These are phyloP conservation scores for Acmispon strigosus DNA, from an alignment of 306 rosid species.

Conservation along the genomic window DNA sequence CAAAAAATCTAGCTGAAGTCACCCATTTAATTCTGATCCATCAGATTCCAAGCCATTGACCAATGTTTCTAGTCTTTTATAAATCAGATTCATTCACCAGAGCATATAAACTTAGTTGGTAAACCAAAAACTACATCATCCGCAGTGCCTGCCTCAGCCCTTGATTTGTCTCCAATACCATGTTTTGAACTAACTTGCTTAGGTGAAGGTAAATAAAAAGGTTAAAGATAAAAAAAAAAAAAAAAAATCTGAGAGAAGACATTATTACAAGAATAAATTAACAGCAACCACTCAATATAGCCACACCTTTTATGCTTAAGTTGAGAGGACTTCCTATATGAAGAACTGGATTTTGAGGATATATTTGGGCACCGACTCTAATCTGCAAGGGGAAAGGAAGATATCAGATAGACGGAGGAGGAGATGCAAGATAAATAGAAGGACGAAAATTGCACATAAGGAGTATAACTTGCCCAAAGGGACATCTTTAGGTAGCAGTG, in stretches of 20 bases:
- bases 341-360: conserved; percentile 80
- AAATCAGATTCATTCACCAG: background rate
- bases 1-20: background rate
- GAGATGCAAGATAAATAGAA: background rate
- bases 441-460: background rate
- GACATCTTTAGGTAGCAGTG: background rate
- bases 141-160: background rate
- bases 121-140: background rate
- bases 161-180: background rate
- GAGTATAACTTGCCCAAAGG: background rate
- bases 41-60: background rate
- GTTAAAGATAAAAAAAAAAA: background rate
- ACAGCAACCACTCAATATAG: conserved; percentile 6
- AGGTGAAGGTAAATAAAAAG: background rate
- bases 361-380: conserved; percentile 75
- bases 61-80: background rate
- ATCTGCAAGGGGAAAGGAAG: conserved; percentile 39
- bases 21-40: background rate
- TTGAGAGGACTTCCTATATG: conserved; percentile 60
- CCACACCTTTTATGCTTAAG: conserved; percentile 72
- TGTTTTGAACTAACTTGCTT: background rate
- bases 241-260: background rate
- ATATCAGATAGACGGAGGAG: background rate
- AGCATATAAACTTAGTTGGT: background rate
- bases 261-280: conserved; percentile 1